phyloP scores from a whole-genome alignment of 371 early-diverging fungal genomes.

The Mortierella sp. region DNA sequence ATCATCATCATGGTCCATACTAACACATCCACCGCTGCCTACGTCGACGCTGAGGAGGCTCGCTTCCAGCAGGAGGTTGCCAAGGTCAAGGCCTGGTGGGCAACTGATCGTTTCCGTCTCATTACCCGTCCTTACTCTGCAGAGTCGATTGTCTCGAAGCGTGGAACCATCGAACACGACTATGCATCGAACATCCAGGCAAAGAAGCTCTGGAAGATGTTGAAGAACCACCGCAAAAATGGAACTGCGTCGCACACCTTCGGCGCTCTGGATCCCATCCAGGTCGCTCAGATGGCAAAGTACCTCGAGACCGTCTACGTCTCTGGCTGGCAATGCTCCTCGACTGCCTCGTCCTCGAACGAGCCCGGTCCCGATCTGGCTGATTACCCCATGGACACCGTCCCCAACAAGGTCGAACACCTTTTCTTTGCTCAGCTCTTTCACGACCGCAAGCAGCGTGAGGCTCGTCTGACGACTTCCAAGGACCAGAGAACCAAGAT shows the following conservation, averaged over 20 bases:
- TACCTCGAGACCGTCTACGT: conserved; percentile 98
- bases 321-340: conserved; percentile 98
- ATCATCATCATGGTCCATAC: conserved; percentile 45
- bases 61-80: conserved; percentile 82
- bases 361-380: conserved; percentile 99
- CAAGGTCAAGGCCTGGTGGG: conserved; percentile 93
- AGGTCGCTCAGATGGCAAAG: conserved; percentile 97
- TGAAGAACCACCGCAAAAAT: conserved; percentile 81
- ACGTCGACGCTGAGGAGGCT: conserved; percentile 69
- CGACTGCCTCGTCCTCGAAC: conserved; percentile 96
- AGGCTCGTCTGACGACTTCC: conserved; percentile 82
- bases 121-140: conserved; percentile 94
- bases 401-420: conserved; percentile 99
- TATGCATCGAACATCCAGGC: conserved; percentile 91
- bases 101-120: conserved; percentile 81
- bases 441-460: conserved; percentile 98
- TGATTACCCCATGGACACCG: conserved; percentile 99
- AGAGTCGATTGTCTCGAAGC: conserved; percentile 89
- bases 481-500: conserved; percentile 76
- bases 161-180: conserved; percentile 80
- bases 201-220: conserved; percentile 92
- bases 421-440: conserved; percentile 97
- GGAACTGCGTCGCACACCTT: conserved; percentile 93
- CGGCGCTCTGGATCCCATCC: conserved; percentile 94
- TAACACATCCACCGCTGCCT: conserved; percentile 54